phyloP scores from a whole-genome alignment of 371 early-diverging fungal species.

The Circinella minor region DNA sequence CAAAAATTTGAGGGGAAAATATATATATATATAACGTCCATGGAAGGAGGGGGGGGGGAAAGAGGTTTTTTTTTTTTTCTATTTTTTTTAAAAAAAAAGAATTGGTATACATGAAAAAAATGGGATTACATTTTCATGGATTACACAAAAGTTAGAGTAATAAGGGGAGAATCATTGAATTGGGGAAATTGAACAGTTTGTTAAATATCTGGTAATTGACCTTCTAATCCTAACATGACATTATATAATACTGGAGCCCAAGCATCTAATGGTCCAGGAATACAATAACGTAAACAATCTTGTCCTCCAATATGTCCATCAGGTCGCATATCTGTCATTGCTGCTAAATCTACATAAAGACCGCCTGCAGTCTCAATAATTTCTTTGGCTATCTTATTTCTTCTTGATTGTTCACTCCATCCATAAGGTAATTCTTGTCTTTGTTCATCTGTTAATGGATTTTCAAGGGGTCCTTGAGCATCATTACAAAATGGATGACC shows the following conservation, averaged over 20 bases:
- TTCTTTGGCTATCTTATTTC: constrained; percentile 60
- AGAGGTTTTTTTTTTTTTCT: no score
- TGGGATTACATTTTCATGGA: no score
- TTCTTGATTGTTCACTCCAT: constrained; percentile 58
- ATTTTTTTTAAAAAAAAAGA: no score
- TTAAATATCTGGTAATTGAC: constrained; percentile 2
- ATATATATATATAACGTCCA: not conserved
- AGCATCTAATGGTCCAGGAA: constrained; percentile 67
- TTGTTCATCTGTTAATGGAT: constrained; percentile 36
- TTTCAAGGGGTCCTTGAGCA: constrained; percentile 39
- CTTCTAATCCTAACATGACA: constrained; percentile 24
- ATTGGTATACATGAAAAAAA: no score
- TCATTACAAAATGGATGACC: constrained; percentile 56
- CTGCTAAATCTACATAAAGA: constrained; percentile 59
- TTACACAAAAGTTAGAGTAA: no score
- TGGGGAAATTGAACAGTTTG: no score
- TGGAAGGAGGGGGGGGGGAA: no score
- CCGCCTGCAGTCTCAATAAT: constrained; percentile 66
- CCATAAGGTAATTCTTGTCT: constrained; percentile 49
- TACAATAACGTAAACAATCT: constrained; percentile 67
- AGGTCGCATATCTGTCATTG: constrained; percentile 53
- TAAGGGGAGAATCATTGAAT: no score
- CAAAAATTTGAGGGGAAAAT: no score
- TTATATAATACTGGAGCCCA: constrained; percentile 58
- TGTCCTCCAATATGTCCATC: constrained; percentile 67